Base-by-base conservation (phyloP, 2,329 filamentous ascomycete species). In the Clarireedia paspali region DNA sequence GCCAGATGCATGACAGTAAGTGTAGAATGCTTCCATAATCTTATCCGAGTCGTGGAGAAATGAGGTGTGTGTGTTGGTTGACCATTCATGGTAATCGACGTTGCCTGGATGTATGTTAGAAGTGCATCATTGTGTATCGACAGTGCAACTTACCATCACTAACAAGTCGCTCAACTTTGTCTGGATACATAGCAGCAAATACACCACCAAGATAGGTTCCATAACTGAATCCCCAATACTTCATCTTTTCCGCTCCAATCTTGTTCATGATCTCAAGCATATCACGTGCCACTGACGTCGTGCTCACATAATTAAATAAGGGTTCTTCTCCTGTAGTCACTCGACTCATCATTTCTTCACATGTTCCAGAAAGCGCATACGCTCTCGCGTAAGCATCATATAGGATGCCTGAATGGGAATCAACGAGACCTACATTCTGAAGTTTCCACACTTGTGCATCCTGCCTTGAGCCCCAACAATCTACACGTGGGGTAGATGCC, bases 181-280 rank as follows among this genome's bases (percentile, higher is more conserved):
- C 68, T 0, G 74, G 74, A 55, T 70, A 75, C 65, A 76, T 68
- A 4, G 70, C 70, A 7, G 74, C 74, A 57, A 77, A 76, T 0
- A 70, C 73, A n/a, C 70, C 71, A 1, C 74, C 74, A 4, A 76
- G 65, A 6, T 72, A 66, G 0, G 72, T 75, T 5, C 74, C 74
- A 57, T 81, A 81, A 5, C 75, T 78, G 52, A 79, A 73, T 0
- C 78, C 77, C 68, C 75, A 73, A 60, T 78, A 80, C 61, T 75
- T 74, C 30, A 79, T 60, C 58, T 66, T 68, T 45, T 61, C 60
- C 55, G 58, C 56, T 53, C 57, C 63, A 47, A 56, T 67, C 59
- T 61, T 64, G 30, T 59, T 66, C 61, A 67, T 52, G 23, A 71
- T 66, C 38, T 65, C 63, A 15, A 70, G 62, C 69, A 72, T 71